Evolutionary conservation across 1,284 basidiomycete genomes (phyloP).

Genomic region (Leccinum angustisporum): DNA sequence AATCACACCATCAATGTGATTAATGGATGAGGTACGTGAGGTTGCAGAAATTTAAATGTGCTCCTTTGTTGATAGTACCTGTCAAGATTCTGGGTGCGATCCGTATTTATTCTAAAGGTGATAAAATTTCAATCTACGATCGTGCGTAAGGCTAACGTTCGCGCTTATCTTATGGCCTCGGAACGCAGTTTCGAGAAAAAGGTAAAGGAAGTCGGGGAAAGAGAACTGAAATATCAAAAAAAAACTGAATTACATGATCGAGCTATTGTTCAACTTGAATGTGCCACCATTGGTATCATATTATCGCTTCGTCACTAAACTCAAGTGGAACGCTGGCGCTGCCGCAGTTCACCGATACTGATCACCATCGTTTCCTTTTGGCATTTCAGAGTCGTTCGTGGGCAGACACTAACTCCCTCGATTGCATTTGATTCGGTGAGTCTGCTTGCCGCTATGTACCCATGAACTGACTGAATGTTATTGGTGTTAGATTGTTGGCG

Average conservation of each 20-base stretch:
- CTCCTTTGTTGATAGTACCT: constrained; percentile 1
- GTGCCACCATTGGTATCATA: constrained; percentile 62
- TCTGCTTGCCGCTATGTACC: constrained; percentile 6
- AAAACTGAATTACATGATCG: constrained; percentile 80
- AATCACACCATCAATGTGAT: constrained; percentile 84
- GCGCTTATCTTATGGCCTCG: constrained; percentile 85
- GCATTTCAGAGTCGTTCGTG: constrained; percentile 77
- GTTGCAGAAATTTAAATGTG: not conserved
- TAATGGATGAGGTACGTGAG: constrained; percentile 82
- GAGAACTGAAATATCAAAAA: constrained; percentile 84
- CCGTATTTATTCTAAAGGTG: constrained; percentile 82
- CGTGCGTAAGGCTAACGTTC: constrained; percentile 10
- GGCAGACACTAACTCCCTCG: constrained; percentile 74
- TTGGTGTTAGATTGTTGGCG: constrained; percentile 48
- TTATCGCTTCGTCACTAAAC: constrained; percentile 6
- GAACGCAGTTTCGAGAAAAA: constrained; percentile 85
- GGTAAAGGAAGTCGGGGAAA: constrained; percentile 72
- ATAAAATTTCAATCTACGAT: not conserved
- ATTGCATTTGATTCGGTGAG: constrained; percentile 70
- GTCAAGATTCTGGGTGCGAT: constrained; percentile 78
- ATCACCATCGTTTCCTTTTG: constrained; percentile 80
- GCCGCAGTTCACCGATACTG: constrained; percentile 62
- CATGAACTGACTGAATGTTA: constrained; percentile 1
- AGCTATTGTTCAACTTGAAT: constrained; percentile 64
- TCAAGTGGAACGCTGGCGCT: not conserved